phyloP scores from a whole-genome alignment of 345 rosid species.

The Eucalyptus melliodora region DNA sequence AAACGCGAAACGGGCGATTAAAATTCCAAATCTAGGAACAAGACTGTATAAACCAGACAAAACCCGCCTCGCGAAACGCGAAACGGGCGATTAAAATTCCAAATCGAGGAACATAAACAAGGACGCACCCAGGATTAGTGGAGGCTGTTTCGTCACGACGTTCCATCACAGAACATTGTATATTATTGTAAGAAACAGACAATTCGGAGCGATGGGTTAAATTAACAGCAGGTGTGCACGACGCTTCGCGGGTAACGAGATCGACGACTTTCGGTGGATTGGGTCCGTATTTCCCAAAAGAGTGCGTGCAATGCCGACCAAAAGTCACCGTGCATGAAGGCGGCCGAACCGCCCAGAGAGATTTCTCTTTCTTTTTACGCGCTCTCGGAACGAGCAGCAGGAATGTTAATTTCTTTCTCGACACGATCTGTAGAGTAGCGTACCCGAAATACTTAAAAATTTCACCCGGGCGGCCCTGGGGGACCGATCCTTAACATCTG shows the following conservation, averaged over 20 bases:
- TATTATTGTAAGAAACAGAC: neutral
- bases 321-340: slow-evolving; percentile 1
- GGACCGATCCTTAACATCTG: neutral
- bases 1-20: neutral
- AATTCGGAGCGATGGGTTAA: neutral
- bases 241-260: neutral
- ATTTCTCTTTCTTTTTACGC: neutral
- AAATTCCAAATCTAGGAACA: neutral
- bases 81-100: neutral
- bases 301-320: slow-evolving; percentile 3
- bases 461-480: neutral
- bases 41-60: neutral
- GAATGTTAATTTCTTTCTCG: neutral
- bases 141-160: neutral
- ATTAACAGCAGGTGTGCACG: neutral
- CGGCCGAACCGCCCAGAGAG: neutral
- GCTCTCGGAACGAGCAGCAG: neutral
- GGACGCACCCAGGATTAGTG: neutral
- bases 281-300: neutral
- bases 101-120: neutral
- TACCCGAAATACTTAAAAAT: neutral
- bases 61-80: neutral
- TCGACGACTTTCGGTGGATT: slow-evolving; percentile 1
- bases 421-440: neutral
- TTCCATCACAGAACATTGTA: neutral